Percentiles rank a stretch among this genome's conserved stretches.
Conservation (phyloP, 495 filamentous ascomycete species). For the Cryomyces antarcticus region DNA sequence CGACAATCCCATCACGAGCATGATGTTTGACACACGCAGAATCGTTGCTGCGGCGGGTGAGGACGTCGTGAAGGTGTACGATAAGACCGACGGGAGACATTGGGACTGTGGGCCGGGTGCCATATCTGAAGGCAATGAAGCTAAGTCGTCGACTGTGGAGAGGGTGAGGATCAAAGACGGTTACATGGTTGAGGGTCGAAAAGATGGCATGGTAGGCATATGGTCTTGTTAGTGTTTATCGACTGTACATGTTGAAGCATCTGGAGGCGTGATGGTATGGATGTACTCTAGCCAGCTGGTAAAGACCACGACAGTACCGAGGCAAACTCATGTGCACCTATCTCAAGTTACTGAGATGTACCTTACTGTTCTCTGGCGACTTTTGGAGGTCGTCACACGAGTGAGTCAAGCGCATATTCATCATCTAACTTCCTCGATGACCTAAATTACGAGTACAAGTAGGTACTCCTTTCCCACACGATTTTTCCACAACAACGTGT, state of each 20-base stretch:
- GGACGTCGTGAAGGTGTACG: slow-evolving; percentile 88
- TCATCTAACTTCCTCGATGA: too few relatives aligned
- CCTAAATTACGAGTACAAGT: too few relatives aligned
- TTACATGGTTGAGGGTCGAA: slow-evolving; percentile 77
- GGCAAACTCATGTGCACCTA: too few relatives aligned
- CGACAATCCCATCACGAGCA: slow-evolving; percentile 78
- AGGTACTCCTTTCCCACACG: too few relatives aligned
- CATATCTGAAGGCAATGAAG: slow-evolving; percentile 37
- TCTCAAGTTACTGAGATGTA: too few relatives aligned
- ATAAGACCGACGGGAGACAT: slow-evolving; percentile 86
- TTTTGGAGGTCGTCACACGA: too few relatives aligned
- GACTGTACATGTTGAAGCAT: background rate
- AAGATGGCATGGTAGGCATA: slow-evolving; percentile 72
- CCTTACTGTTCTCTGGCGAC: too few relatives aligned
- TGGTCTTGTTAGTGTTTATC: slow-evolving; percentile 52
- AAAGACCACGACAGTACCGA: too few relatives aligned
- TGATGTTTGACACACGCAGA: slow-evolving; percentile 89
- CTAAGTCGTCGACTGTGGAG: slow-evolving; percentile 51
- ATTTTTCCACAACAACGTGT: too few relatives aligned
- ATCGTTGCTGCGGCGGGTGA: slow-evolving; percentile 86
- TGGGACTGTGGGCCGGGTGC: slow-evolving; percentile 91
- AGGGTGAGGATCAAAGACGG: slow-evolving; percentile 82
- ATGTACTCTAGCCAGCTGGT: too few relatives aligned
- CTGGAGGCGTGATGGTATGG: background rate
- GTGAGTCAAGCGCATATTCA: too few relatives aligned